Evolutionary conservation across 768 basidiomycete genomes (phyloP), one percentile per base, ranked within the genome.

Genomic region (Agaricus bisporus): DNA sequence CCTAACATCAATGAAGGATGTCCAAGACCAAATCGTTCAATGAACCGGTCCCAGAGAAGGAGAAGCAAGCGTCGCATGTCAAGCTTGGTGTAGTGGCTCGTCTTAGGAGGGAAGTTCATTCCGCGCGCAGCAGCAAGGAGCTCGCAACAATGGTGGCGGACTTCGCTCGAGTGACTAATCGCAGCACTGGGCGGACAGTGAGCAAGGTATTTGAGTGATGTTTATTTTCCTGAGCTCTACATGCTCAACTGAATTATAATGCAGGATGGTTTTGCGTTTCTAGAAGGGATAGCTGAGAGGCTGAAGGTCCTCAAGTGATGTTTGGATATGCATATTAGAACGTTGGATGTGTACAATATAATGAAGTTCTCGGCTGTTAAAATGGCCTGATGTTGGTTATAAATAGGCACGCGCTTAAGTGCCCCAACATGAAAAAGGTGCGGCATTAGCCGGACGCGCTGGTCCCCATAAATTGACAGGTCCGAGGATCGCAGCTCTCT

Each of bases 101-200:
- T 52, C 70, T 90, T 44, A 73, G 77, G 57, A 64, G 66, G 44
- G 83, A 84, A 39, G 83, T 88, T 42, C 68, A 56, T 12, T 63
- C 43, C 26, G 83, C 83, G 44, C 64, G 62, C 45, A 75, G 69
- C 54, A 88, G 83, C 60, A 74, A 71, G 64, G 72, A 73, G 42
- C 75, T 91, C 38, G 87, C 82, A 28, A 63, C 61, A 58, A 78
- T 89, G 76, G 79, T 90, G 6, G 73, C 77, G 7, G 86, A 88
- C 47, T 91, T 91, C 65, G 82, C 82, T 20, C 71, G 74, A 46
- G 79, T 86, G 50, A 88, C 85, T 29, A 81, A 86, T 64, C 76
- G 76, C 63, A 83, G 81, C 60, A 82, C 73, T 36, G 83, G 85
- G 39, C 74, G 85, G 58, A 88, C 83, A 47, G 73, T 91, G 50